Percentiles rank a stretch among this genome's conserved stretches.
Evolutionary conservation across 2,329 filamentous ascomycete species (phyloP).

Genomic region (Penicillium italicum): DNA sequence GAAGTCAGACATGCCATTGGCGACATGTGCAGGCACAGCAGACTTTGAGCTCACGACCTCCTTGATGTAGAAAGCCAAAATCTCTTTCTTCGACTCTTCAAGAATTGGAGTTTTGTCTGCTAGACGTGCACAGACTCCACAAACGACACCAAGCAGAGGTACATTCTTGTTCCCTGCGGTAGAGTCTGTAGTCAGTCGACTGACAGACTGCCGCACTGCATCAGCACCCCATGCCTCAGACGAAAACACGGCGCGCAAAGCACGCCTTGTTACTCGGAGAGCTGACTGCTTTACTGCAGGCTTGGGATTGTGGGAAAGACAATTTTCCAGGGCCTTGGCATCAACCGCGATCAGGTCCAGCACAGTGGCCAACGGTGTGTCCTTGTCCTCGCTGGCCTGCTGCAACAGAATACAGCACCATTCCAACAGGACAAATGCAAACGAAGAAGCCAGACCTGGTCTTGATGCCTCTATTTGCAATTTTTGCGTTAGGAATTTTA

Average conservation of each 20-base stretch:
- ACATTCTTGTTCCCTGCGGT: conserved; percentile 65
- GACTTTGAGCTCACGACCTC: conserved; percentile 79
- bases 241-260: conserved; percentile 69
- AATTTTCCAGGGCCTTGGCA: conserved; percentile 73
- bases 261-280: conserved; percentile 72
- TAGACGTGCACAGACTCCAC: conserved; percentile 77
- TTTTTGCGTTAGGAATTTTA: conserved; percentile 60
- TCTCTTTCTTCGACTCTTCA: conserved; percentile 63
- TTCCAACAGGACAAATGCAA: conserved; percentile 83
- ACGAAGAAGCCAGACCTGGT: conserved; percentile 69
- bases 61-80: conserved; percentile 78
- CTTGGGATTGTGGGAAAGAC: conserved; percentile 63
- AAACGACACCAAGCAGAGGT: conserved; percentile 76
- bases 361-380: conserved; percentile 55
- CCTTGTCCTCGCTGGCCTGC: conserved; percentile 64
- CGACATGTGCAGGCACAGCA: conserved; percentile 66
- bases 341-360: conserved; percentile 64
- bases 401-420: conserved; percentile 83
- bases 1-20: conserved; percentile 73
- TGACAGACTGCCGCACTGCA: conserved; percentile 61
- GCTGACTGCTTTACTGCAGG: conserved; percentile 68
- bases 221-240: conserved; percentile 56
- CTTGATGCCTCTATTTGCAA: conserved; percentile 73
- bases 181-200: conserved; percentile 65
- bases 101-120: conserved; percentile 60